These are phyloP conservation scores for Apiosordaria backusii DNA, from an alignment of 495 filamentous ascomycete species.

Conservation along the genomic window DNA sequence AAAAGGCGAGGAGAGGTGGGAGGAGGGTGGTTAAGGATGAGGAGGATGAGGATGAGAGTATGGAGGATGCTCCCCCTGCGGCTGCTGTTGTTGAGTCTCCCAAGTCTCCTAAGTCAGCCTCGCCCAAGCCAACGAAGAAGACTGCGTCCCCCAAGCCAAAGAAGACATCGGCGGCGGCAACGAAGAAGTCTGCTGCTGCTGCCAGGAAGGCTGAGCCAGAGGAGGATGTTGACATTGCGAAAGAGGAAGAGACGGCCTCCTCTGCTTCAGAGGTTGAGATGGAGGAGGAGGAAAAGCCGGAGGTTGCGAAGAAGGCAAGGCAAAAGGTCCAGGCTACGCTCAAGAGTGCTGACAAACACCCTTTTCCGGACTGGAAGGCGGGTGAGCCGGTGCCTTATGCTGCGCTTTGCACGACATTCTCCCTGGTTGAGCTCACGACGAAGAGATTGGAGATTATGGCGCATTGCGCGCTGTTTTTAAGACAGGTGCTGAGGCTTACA, in stretches of 20 bases:
- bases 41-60: slow-evolving; percentile 43
- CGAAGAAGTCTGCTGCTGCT: slow-evolving; percentile 26
- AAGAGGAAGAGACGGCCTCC: slow-evolving; percentile 47
- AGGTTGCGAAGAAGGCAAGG: slow-evolving; percentile 69
- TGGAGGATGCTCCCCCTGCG: slow-evolving; percentile 32
- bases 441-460: slow-evolving; percentile 84
- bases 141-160: too few species aligned
- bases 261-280: slow-evolving; percentile 51
- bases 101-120: slow-evolving; percentile 19
- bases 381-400: slow-evolving; percentile 91
- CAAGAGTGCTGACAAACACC: slow-evolving; percentile 61
- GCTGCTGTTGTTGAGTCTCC: slow-evolving; percentile 7
- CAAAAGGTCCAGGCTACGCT: slow-evolving; percentile 81
- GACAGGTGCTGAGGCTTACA: slow-evolving; percentile 87
- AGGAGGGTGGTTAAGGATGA: slow-evolving; percentile 38
- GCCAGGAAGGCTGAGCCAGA: slow-evolving; percentile 15
- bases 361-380: slow-evolving; percentile 89
- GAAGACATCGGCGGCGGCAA: too few species aligned
- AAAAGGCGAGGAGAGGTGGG: slow-evolving; percentile 42
- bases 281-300: slow-evolving; percentile 69
- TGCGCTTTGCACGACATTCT: slow-evolving; percentile 91
- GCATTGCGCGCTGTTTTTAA: slow-evolving; percentile 84
- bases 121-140: slow-evolving; percentile 21
- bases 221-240: slow-evolving; percentile 25
- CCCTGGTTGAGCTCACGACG: slow-evolving; percentile 85